A percentile compares a stretch with the other conserved stretches of the same genome.
These are phyloP conservation scores for Imleria badia DNA, from an alignment of 768 basidiomycete species.

Conservation along the genomic window DNA sequence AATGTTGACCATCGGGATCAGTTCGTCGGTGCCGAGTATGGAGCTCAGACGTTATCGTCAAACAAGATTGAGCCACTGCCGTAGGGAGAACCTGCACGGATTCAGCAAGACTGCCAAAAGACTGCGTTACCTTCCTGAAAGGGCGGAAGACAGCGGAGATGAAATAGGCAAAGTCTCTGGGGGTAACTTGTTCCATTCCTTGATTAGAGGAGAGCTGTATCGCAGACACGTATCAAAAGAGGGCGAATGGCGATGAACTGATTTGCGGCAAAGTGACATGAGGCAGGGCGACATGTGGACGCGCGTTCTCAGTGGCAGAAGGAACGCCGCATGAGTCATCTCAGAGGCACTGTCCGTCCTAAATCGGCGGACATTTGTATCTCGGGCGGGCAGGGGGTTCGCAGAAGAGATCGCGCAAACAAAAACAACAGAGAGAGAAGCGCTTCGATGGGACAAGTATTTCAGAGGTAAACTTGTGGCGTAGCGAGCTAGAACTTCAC, in stretches of 20 bases:
- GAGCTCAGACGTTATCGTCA: not conserved
- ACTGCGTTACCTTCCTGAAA: conserved; percentile 19
- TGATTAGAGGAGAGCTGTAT: conserved; percentile 10
- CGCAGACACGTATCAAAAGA: conserved; percentile 14
- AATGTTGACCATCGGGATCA: conserved; percentile 14
- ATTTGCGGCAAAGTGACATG: conserved; percentile 19
- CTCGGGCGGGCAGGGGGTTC: conserved; percentile 7
- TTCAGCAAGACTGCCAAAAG: no score
- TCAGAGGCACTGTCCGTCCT: conserved; percentile 9
- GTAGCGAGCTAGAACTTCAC: conserved; percentile 8
- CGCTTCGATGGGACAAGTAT: not conserved
- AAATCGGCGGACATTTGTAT: conserved; percentile 16
- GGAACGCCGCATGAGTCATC: conserved; percentile 18
- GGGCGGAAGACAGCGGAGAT: conserved; percentile 30
- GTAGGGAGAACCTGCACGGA: conserved; percentile 28
- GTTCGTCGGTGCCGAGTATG: conserved; percentile 21
- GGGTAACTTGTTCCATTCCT: conserved; percentile 19
- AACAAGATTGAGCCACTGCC: conserved; percentile 10
- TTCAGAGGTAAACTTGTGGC: not conserved
- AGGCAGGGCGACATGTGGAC: conserved; percentile 13
- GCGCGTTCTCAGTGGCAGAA: conserved; percentile 3
- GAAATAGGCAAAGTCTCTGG: conserved; percentile 20
- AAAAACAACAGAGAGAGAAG: not conserved
- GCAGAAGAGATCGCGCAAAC: conserved; percentile 3
- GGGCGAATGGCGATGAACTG: conserved; percentile 16